Conservation (phyloP, 1,139 yeast species). For the Casaregolazyma lundiana region DNA sequence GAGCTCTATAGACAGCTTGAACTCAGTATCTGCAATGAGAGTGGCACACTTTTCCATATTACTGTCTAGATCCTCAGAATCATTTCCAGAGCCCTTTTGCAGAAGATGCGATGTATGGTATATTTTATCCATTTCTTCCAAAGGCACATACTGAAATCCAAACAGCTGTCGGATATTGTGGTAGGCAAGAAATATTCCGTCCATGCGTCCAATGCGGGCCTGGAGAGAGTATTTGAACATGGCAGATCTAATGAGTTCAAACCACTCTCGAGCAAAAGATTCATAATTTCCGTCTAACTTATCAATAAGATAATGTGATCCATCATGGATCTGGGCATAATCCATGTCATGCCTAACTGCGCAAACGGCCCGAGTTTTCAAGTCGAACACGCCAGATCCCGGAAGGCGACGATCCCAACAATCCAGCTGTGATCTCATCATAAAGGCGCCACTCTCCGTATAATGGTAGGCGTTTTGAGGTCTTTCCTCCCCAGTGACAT, state of each 20-base stretch:
- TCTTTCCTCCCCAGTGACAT: constrained; percentile 17
- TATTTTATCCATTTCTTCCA: constrained; percentile 62
- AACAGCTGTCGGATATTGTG: constrained; percentile 78
- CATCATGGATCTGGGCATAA: constrained; percentile 53
- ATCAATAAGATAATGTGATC: constrained; percentile 62
- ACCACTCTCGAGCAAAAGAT: constrained; percentile 73
- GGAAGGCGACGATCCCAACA: constrained; percentile 74
- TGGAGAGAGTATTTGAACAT: constrained; percentile 82
- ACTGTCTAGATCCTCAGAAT: constrained; percentile 18
- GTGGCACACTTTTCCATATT: constrained; percentile 35
- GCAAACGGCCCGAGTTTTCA: constrained; percentile 86
- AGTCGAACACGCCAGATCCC: constrained; percentile 87
- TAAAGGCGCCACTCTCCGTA: constrained; percentile 59
- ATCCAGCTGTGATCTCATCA: constrained; percentile 89
- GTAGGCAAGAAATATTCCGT: constrained; percentile 88
- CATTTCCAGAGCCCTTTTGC: background rate
- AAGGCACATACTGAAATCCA: constrained; percentile 86
- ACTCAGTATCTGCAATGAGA: constrained; percentile 66
- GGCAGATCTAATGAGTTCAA: constrained; percentile 71
- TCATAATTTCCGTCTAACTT: constrained; percentile 61
- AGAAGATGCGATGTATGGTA: constrained; percentile 42
- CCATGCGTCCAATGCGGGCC: constrained; percentile 95
- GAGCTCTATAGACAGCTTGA: constrained; percentile 56
- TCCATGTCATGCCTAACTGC: constrained; percentile 75
- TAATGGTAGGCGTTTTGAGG: constrained; percentile 53